Evolutionary conservation across 331 rosid species (phyloP).

Genomic region (Malus hybrid): DNA sequence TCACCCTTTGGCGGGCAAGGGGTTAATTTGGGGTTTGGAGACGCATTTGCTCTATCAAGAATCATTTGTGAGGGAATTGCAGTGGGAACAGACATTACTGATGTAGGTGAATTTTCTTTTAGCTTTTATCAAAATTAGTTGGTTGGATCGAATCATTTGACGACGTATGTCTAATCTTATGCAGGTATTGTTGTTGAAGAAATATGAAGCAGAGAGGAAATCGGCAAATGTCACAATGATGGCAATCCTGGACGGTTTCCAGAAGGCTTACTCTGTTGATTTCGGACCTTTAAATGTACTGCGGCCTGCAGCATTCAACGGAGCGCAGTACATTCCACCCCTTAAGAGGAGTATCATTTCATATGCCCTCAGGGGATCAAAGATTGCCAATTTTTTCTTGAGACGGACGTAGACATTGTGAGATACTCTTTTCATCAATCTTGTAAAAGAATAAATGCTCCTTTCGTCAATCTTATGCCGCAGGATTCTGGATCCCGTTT

Average conservation of each 20-base stretch:
- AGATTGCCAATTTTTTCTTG: conserved; percentile 62
- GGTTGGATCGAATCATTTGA: neutral
- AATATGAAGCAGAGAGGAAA: conserved; percentile 76
- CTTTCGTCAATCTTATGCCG: neutral
- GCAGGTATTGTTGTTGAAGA: conserved; percentile 70
- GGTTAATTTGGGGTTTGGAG: conserved; percentile 89
- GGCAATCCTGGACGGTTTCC: conserved; percentile 87
- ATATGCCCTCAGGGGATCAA: conserved; percentile 77
- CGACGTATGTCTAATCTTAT: neutral
- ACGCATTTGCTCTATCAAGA: conserved; percentile 67
- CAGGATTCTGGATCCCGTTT: neutral
- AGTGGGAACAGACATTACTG: conserved; percentile 73
- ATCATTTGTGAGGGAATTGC: conserved; percentile 74
- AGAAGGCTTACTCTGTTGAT: conserved; percentile 80
- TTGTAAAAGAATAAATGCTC: neutral
- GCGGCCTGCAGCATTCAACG: conserved; percentile 74
- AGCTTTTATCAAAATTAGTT: neutral
- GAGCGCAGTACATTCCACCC: conserved; percentile 67
- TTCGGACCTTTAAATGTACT: conserved; percentile 76
- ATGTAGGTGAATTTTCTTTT: conserved; percentile 35
- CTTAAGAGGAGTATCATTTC: conserved; percentile 79
- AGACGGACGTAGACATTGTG: conserved; percentile 13
- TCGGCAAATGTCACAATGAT: conserved; percentile 63
- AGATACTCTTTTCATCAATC: neutral
- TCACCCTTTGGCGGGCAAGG: conserved; percentile 98